phyloP scores from a whole-genome alignment of 768 basidiomycete species.

The Infundibulicybe gibba region DNA sequence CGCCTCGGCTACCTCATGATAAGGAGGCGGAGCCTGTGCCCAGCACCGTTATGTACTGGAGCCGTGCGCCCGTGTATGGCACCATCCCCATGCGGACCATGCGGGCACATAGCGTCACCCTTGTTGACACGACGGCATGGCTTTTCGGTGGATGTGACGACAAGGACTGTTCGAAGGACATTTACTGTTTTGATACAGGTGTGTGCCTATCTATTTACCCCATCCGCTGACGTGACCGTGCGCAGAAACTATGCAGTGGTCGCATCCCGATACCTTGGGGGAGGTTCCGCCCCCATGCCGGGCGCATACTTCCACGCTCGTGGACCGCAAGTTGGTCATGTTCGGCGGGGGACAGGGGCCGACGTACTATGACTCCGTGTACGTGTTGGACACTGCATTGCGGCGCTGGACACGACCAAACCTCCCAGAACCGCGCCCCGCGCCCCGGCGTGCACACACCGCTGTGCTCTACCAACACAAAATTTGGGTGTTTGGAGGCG shows the following conservation, averaged over 20 bases:
- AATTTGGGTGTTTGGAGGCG: conserved; percentile 91
- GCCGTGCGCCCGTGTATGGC: conserved; percentile 77
- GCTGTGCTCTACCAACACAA: conserved; percentile 68
- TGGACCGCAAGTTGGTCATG: conserved; percentile 75
- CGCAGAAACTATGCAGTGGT: conserved; percentile 88
- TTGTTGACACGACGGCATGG: conserved; percentile 84
- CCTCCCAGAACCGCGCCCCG: conserved; percentile 39
- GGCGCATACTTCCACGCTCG: conserved; percentile 84
- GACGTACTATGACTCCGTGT: conserved; percentile 79
- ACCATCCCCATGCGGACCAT: conserved; percentile 60
- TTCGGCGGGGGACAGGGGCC: conserved; percentile 87
- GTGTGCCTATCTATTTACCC: conserved; percentile 7
- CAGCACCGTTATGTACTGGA: conserved; percentile 83
- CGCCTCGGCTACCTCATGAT: conserved; percentile 59
- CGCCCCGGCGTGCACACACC: conserved; percentile 84
- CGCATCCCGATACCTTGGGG: conserved; percentile 72
- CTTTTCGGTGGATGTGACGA: conserved; percentile 89
- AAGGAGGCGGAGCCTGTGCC: conserved; percentile 58
- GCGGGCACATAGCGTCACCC: conserved; percentile 80
- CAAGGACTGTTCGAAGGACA: conserved; percentile 65
- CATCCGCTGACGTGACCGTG: neutral
- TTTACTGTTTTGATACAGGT: conserved; percentile 88
- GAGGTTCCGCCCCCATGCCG: conserved; percentile 79
- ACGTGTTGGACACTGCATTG: conserved; percentile 74
- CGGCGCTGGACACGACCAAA: conserved; percentile 61